Conservation (phyloP, 805 yeast genomes). For the Saccharomycopsis fibuligera region DNA sequence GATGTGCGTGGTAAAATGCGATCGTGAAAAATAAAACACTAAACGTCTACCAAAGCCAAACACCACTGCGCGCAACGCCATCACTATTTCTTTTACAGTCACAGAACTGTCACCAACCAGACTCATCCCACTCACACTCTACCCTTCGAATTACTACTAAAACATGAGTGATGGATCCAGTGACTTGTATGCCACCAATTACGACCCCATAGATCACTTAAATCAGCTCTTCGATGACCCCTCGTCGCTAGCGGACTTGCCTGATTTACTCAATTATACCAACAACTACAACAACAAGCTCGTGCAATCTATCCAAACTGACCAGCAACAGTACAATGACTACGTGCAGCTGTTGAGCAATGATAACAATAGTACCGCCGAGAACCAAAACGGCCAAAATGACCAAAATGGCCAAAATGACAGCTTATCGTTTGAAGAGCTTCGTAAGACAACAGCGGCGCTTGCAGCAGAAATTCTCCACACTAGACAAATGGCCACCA, state of each 20-base stretch:
- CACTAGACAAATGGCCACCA: conserved; percentile 42
- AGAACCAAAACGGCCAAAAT: conserved; percentile 18
- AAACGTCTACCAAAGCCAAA: too few species aligned
- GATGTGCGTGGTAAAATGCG: too few species aligned
- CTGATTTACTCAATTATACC: conserved; percentile 43
- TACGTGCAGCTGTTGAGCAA: conserved; percentile 6
- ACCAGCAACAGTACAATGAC: conserved; percentile 23
- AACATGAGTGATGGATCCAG: background rate
- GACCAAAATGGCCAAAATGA: conserved; percentile 25
- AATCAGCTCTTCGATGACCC: conserved; percentile 45
- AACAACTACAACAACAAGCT: conserved; percentile 44
- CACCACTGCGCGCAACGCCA: too few species aligned
- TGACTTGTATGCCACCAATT: conserved; percentile 30
- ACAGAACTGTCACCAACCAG: too few species aligned
- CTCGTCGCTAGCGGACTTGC: conserved; percentile 44
- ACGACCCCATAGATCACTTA: conserved; percentile 51
- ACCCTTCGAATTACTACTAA: too few species aligned
- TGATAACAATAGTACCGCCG: too few species aligned
- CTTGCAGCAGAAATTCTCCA: conserved; percentile 30
- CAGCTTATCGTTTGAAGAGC: conserved; percentile 4
- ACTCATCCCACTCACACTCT: too few species aligned
- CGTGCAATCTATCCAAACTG: conserved; percentile 38
- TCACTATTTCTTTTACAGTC: too few species aligned
- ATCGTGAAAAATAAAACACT: too few species aligned
- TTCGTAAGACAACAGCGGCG: background rate